Evolutionary conservation across 2,329 filamentous ascomycete species (phyloP).

Genomic region (Bertia moriformis): DNA sequence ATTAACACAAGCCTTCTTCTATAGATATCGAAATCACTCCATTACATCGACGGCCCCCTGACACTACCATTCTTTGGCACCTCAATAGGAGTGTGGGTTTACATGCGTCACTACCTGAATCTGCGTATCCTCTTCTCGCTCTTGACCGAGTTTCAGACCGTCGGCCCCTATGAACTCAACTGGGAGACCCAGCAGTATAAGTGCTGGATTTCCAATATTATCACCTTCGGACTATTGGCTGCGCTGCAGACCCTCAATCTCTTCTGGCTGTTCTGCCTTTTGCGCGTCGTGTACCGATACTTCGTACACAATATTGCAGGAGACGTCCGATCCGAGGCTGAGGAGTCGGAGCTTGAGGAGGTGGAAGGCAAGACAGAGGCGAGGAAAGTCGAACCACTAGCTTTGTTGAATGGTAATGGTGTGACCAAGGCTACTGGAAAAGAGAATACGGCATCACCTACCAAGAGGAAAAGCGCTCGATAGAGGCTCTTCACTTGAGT

Average conservation of each 20-base stretch:
- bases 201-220: slow-evolving; percentile 33
- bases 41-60: slow-evolving; percentile 51
- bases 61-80: slow-evolving; percentile 50
- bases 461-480: too few relatives aligned
- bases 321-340: too few relatives aligned
- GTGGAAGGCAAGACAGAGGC: too few relatives aligned
- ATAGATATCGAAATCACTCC: slow-evolving; percentile 57
- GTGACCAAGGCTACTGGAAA: too few relatives aligned
- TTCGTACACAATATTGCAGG: too few relatives aligned
- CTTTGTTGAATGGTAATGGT: too few relatives aligned
- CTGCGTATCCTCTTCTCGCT: slow-evolving; percentile 42
- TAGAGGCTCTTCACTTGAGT: too few relatives aligned
- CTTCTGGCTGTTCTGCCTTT: slow-evolving; percentile 45
- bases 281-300: slow-evolving; percentile 30
- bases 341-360: too few relatives aligned
- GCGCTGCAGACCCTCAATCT: slow-evolving; percentile 40
- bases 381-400: too few relatives aligned
- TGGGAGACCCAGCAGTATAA: slow-evolving; percentile 48
- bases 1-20: slow-evolving; percentile 3
- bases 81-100: slow-evolving; percentile 56
- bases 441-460: too few relatives aligned
- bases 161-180: slow-evolving; percentile 41
- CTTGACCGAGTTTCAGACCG: slow-evolving; percentile 37
- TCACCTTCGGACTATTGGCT: slow-evolving; percentile 35
- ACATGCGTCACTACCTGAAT: slow-evolving; percentile 56